phyloP scores from a whole-genome alignment of 2,329 filamentous ascomycete genomes.

The Purpureocillium lavendulum region DNA sequence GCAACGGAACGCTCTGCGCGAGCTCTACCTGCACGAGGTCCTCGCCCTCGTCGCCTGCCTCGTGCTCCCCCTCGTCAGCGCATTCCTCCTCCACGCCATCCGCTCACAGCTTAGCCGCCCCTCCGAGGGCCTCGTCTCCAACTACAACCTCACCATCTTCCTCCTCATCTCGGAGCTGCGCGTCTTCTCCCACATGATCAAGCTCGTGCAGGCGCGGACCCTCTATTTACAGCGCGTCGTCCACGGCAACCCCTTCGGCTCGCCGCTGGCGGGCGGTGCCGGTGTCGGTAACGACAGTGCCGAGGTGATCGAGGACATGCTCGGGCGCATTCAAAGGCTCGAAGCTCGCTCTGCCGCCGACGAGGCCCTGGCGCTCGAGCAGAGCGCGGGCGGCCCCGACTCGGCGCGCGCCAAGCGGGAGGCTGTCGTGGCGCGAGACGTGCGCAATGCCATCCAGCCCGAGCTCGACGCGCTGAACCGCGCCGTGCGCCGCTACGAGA shows the following conservation, averaged over 20 bases:
- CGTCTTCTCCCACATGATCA: slow-evolving; percentile 73
- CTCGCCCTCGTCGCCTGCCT: slow-evolving; percentile 73
- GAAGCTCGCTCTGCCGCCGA: slow-evolving; percentile 42
- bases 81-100: slow-evolving; percentile 75
- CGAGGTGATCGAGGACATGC: slow-evolving; percentile 49
- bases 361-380: slow-evolving; percentile 14
- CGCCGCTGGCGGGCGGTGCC: slow-evolving; percentile 6
- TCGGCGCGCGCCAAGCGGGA: slow-evolving; percentile 29
- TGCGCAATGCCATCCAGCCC: slow-evolving; percentile 60
- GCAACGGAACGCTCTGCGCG: slow-evolving; percentile 38
- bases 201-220: slow-evolving; percentile 70
- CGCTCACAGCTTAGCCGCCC: slow-evolving; percentile 72
- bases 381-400: slow-evolving; percentile 17
- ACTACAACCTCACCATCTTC: slow-evolving; percentile 90
- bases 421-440: slow-evolving; percentile 42
- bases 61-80: slow-evolving; percentile 66
- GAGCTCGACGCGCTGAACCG: slow-evolving; percentile 84
- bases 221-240: slow-evolving; percentile 74
- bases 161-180: slow-evolving; percentile 78
- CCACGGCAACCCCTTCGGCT: slow-evolving; percentile 36
- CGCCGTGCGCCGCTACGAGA: slow-evolving; percentile 85
- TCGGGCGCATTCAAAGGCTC: slow-evolving; percentile 59
- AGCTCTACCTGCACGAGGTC: slow-evolving; percentile 68
- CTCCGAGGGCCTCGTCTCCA: slow-evolving; percentile 79
- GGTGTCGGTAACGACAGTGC: slow-evolving; percentile 23